Percentiles rank a stretch among this genome's conserved stretches.
These are phyloP conservation scores for Holtermanniella nyarrowii DNA, from an alignment of 768 basidiomycete genomes.

Conservation along the genomic window DNA sequence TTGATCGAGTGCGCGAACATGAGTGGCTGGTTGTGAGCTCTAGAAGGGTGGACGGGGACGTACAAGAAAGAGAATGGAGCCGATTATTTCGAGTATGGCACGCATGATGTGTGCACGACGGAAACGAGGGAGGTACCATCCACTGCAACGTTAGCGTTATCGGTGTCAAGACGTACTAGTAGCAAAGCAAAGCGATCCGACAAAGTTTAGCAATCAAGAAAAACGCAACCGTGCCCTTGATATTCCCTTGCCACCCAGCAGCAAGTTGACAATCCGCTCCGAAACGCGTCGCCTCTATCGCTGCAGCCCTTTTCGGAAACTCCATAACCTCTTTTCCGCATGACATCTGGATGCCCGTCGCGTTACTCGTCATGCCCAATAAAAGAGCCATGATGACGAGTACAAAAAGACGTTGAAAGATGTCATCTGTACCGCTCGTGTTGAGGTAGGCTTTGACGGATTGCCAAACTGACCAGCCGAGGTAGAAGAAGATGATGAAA, in stretches of 20 bases:
- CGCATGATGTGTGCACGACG: slow-evolving; percentile 3
- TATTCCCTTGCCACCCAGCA: not conserved
- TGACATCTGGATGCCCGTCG: slow-evolving; percentile 1
- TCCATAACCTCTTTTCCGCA: not conserved
- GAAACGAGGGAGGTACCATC: slow-evolving; percentile 1
- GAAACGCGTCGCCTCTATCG: not conserved
- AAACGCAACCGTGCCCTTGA: slow-evolving; percentile 3
- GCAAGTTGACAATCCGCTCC: not conserved
- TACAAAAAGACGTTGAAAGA: slow-evolving; percentile 3
- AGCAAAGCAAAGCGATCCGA: not conserved
- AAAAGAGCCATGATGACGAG: slow-evolving; percentile 3
- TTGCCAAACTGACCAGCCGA: slow-evolving; percentile 6
- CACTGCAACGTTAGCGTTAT: not conserved
- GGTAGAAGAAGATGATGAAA: slow-evolving; percentile 9
- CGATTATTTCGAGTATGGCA: not conserved
- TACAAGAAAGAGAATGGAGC: slow-evolving; percentile 4
- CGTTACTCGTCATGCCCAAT: slow-evolving; percentile 6
- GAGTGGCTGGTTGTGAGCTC: not conserved
- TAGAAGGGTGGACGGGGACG: not conserved
- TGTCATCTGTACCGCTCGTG: slow-evolving; percentile 9
- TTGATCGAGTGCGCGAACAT: not conserved
- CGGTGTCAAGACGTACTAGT: not conserved
- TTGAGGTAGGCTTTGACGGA: slow-evolving; percentile 5
- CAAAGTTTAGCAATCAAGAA: slow-evolving; percentile 6
- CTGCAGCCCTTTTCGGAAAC: not conserved